A percentile compares a stretch with the other conserved stretches of the same genome.
Evolutionary conservation across 2,329 filamentous ascomycete species (phyloP).

Genomic region (Xylariaceae sp.): DNA sequence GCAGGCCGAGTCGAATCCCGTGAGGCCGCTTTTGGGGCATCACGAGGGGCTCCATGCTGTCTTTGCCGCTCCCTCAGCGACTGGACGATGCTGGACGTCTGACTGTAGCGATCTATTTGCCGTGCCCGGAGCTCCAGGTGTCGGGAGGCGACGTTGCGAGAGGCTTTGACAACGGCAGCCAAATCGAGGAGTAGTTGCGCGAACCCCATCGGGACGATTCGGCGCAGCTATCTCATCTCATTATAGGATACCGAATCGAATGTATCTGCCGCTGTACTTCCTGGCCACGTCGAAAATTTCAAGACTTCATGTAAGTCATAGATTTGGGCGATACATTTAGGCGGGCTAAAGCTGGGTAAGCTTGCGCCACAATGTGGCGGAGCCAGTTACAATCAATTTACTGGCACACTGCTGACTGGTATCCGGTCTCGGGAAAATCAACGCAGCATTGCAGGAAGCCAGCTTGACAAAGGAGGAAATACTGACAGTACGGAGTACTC

Average conservation of each 20-base stretch:
- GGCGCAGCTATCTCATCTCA: not conserved
- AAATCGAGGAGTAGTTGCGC: slow-evolving; percentile 62
- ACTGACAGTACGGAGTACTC: no score
- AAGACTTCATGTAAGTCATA: no score
- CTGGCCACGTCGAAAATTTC: no score
- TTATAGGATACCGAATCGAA: no score
- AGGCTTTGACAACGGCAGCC: slow-evolving; percentile 61
- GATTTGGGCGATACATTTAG: slow-evolving; percentile 11
- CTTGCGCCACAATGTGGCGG: slow-evolving; percentile 22
- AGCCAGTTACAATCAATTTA: no score
- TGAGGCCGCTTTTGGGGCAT: not conserved
- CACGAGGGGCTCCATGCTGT: no score
- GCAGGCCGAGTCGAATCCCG: not conserved
- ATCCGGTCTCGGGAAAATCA: no score
- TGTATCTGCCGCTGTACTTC: no score
- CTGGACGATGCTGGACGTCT: slow-evolving; percentile 36
- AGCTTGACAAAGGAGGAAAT: no score
- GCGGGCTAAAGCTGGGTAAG: slow-evolving; percentile 7
- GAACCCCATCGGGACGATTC: slow-evolving; percentile 42
- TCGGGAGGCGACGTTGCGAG: slow-evolving; percentile 57
- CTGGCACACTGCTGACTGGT: no score
- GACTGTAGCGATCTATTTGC: slow-evolving; percentile 44
- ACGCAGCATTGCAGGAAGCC: no score
- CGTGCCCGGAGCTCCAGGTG: slow-evolving; percentile 50
- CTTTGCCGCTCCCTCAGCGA: slow-evolving; percentile 22